A percentile compares a stretch with the other conserved stretches of the same genome.
Evolutionary conservation across 2,329 filamentous ascomycete genomes (phyloP).

Genomic region (Exophiala sp.): DNA sequence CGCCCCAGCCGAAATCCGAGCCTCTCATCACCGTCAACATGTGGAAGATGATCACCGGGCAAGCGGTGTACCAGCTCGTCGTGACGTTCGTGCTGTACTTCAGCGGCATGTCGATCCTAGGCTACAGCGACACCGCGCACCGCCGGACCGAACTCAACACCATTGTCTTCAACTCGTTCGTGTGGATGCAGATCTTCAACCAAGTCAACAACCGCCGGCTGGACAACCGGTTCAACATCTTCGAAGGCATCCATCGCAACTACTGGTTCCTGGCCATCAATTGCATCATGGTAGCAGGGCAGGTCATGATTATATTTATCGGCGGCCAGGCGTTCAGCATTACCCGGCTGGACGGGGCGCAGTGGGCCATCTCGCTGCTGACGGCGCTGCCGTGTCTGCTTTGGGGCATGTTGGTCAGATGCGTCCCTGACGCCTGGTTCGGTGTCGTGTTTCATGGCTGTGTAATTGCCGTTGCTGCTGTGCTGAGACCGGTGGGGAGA

Average conservation of each 20-base stretch:
- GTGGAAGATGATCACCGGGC: constrained; percentile 99
- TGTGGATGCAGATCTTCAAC: constrained; percentile 99
- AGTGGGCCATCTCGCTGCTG: constrained; percentile 84
- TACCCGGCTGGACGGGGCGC: constrained; percentile 58
- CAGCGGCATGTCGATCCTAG: constrained; percentile 57
- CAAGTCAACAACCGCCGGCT: constrained; percentile 94
- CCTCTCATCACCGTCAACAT: constrained; percentile 80
- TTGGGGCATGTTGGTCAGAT: constrained; percentile 71
- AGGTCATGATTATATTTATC: constrained; percentile 83
- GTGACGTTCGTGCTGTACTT: constrained; percentile 80
- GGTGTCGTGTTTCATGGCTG: constrained; percentile 45
- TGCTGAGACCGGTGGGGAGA: constrained; percentile 41
- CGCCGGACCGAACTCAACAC: constrained; percentile 57
- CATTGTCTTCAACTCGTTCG: constrained; percentile 94
- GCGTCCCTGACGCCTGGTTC: constrained; percentile 66
- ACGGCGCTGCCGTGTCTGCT: constrained; percentile 81
- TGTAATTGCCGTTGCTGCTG: constrained; percentile 48
- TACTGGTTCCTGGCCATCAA: constrained; percentile 86
- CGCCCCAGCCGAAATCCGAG: constrained; percentile 68
- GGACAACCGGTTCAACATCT: constrained; percentile 93
- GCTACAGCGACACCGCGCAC: constrained; percentile 46
- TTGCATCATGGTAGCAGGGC: constrained; percentile 77
- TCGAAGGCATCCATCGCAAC: constrained; percentile 79
- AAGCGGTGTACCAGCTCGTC: constrained; percentile 79
- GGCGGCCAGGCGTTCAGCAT: constrained; percentile 78